These are phyloP conservation scores for Tetrapisispora iriomotensis DNA, from an alignment of 805 yeast genomes.

Conservation along the genomic window DNA sequence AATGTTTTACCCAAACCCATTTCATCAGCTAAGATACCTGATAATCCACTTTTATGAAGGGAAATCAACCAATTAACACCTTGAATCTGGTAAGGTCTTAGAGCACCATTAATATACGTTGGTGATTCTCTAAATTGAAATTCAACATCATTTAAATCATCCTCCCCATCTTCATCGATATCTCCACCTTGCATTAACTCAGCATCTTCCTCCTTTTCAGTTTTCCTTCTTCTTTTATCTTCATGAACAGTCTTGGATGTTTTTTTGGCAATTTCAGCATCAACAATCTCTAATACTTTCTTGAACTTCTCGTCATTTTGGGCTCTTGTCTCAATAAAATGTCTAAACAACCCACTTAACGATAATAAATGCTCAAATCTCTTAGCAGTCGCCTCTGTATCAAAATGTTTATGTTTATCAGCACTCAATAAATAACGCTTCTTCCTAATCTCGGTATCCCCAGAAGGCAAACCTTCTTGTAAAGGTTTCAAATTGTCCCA, in stretches of 20 bases:
- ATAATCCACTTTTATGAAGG: constrained; percentile 53
- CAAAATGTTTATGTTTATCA: constrained; percentile 29
- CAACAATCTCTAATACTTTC: constrained; percentile 37
- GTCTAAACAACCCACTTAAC: constrained; percentile 55
- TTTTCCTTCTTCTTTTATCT: constrained; percentile 50
- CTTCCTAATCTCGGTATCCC: constrained; percentile 16
- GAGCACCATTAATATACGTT: constrained; percentile 49
- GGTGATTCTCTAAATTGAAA: constrained; percentile 75
- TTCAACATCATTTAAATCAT: constrained; percentile 16
- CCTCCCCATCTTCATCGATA: constrained; percentile 13
- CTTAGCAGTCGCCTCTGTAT: constrained; percentile 51
- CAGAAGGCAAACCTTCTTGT: constrained; percentile 6
- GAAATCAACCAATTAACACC: constrained; percentile 74
- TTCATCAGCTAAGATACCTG: constrained; percentile 77
- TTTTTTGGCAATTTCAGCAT: constrained; percentile 12
- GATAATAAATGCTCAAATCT: constrained; percentile 60
- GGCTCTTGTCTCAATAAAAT: constrained; percentile 58
- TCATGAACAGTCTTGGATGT: constrained; percentile 12
- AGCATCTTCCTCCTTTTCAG: constrained; percentile 72
- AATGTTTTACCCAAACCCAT: constrained; percentile 81
- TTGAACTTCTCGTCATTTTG: constrained; percentile 48
- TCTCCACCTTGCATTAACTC: constrained; percentile 46
- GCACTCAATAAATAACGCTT: constrained; percentile 21
- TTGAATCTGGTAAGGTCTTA: constrained; percentile 69
- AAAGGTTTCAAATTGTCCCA: constrained; percentile 8